Base-by-base conservation (phyloP, 2,329 filamentous ascomycete genomes). In the Pseudonectria foliicola region DNA sequence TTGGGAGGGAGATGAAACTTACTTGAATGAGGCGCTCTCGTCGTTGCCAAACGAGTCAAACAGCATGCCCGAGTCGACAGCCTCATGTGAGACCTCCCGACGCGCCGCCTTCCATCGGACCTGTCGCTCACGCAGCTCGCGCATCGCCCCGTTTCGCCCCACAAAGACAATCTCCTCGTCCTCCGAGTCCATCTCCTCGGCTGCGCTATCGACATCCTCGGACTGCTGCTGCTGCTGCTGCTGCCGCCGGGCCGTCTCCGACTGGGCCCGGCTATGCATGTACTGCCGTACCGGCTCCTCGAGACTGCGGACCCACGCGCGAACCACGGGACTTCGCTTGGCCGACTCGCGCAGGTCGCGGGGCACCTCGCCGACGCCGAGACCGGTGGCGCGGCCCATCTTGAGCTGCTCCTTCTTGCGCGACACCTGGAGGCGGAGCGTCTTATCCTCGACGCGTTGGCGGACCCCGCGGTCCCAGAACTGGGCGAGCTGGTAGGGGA, bases 111-210 rank as follows among this genome's bases (percentile, higher is more conserved):
- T 73, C 54, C 70, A 71, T 29, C 47, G 43, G 10, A 44, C 45
- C 14, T 46, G 64, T 63, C 40, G 67, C 44, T 57, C 48, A 14
- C 42, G 46, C 42, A 55, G 31, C 35, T 54, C 56, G 11, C 59
- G 66, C 63, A 67, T 85, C 60, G 61, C 75, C 57, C 79, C 81
- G 71, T 64, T 79, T 56, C 52, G 67, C 2, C 85, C 89, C 5
- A 93, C 79, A 57, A 95, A 95, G 10, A 95, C 88, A 46, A 95
- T 87, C 63, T 95, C 87, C 43, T 95, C 88, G 42, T 93, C 87
- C 21, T 62, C 58, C 2, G 58, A 61, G 44, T 75, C 71, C 36
- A 66, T 61, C 31, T 67, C 63, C 18, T 63, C 61, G 13, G 50
- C 57, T 6, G 56, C 56, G 31, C 54, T 54, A 24, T 54, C 18